A percentile compares a stretch with the other conserved stretches of the same genome.
Conservation (phyloP, 345 rosid species). For the Pistacia atlantica region DNA sequence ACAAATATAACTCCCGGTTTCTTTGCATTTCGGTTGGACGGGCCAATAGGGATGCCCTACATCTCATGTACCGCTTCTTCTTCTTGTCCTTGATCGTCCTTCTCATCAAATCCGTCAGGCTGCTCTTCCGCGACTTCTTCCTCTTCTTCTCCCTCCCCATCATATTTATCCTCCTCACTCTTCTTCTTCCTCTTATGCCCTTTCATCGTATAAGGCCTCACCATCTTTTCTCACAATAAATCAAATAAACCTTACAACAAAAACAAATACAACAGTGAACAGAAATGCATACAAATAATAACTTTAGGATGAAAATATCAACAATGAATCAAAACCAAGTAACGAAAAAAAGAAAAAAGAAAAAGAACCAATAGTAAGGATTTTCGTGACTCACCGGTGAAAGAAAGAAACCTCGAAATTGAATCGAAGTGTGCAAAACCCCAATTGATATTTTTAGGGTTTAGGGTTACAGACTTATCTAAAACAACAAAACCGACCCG, state of each 20-base stretch:
- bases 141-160: slow-evolving; percentile 48
- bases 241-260: slow-evolving; percentile 9
- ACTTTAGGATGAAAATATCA: too few species aligned
- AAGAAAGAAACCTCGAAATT: too few species aligned
- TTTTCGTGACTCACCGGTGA: too few species aligned
- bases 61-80: slow-evolving; percentile 34
- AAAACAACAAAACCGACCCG: too few species aligned
- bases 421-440: too few species aligned
- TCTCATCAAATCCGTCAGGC: slow-evolving; percentile 26
- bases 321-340: too few species aligned
- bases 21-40: slow-evolving; percentile 27
- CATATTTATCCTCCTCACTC: slow-evolving; percentile 51
- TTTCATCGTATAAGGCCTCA: slow-evolving; percentile 60
- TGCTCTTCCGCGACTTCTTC: slow-evolving; percentile 15
- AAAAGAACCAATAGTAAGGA: too few species aligned
- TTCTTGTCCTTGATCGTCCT: slow-evolving; percentile 26
- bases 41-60: slow-evolving; percentile 61
- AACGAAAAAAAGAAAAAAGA: too few species aligned
- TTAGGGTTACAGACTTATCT: too few species aligned
- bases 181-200: slow-evolving; percentile 43
- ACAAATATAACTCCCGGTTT: slow-evolving; percentile 61
- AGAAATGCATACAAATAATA: neutral
- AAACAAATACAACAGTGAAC: neutral
- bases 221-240: slow-evolving; percentile 43
- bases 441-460: too few species aligned